Evolutionary conservation across 768 basidiomycete species (phyloP).

Genomic region (Termitomyces titanicus): DNA sequence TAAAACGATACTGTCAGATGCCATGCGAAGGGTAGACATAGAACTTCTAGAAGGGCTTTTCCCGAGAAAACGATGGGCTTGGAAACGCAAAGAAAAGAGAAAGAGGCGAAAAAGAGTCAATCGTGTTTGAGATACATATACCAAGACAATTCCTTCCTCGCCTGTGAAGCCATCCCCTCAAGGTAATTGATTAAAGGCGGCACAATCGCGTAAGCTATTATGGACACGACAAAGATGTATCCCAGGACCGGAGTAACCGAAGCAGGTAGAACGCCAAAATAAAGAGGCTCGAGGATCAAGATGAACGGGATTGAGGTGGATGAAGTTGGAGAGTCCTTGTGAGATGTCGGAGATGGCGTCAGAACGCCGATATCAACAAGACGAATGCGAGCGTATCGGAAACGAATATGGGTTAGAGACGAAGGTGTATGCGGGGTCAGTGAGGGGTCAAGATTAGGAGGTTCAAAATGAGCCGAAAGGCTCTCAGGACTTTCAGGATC

Average conservation of each 20-base stretch:
- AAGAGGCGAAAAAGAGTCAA: not conserved
- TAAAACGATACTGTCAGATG: no score
- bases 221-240: conserved; percentile 25
- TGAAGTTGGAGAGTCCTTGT: conserved; percentile 12
- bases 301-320: conserved; percentile 42
- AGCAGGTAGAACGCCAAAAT: conserved; percentile 55
- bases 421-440: conserved; percentile 2
- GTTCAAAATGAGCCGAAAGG: conserved; percentile 15
- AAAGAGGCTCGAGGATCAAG: conserved; percentile 55
- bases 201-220: conserved; percentile 20
- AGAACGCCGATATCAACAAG: conserved; percentile 50
- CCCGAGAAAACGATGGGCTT: not conserved
- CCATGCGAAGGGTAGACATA: no score
- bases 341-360: conserved; percentile 27
- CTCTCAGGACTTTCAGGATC: conserved; percentile 32
- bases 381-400: conserved; percentile 56
- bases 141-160: conserved; percentile 18
- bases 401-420: conserved; percentile 26
- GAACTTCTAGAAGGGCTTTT: no score
- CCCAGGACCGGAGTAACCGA: conserved; percentile 39
- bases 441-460: not conserved
- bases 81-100: not conserved
- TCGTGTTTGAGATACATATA: conserved; percentile 3
- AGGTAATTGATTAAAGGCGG: conserved; percentile 22
- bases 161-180: conserved; percentile 20